Evolutionary conservation across 306 rosid genomes (phyloP).

Genomic region (Citrullus amarus): DNA sequence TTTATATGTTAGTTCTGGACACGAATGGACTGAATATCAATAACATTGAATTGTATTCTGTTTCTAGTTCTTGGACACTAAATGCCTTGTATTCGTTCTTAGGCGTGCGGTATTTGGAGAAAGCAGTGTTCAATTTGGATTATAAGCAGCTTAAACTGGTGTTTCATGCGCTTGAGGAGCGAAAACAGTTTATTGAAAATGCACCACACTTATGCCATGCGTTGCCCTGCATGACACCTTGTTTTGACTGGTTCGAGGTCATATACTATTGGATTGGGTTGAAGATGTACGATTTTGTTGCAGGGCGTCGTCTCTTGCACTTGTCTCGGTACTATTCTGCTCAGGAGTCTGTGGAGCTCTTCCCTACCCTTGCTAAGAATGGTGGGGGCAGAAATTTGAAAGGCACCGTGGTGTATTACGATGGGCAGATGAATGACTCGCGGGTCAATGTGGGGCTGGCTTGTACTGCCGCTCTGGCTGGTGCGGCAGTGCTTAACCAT

Average conservation of each 20-base stretch:
- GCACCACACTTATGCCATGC: slow-evolving; percentile 98
- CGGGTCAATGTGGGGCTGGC: slow-evolving; percentile 91
- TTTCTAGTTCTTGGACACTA: slow-evolving; percentile 1
- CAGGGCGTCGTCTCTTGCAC: slow-evolving; percentile 72
- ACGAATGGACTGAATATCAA: background rate
- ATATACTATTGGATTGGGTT: slow-evolving; percentile 87
- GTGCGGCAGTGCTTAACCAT: slow-evolving; percentile 96
- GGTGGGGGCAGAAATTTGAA: slow-evolving; percentile 53
- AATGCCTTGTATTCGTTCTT: slow-evolving; percentile 12
- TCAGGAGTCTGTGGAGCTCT: slow-evolving; percentile 73
- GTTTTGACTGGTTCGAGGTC: slow-evolving; percentile 88
- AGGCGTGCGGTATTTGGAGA: slow-evolving; percentile 98
- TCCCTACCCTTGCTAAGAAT: slow-evolving; percentile 78
- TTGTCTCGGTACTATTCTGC: slow-evolving; percentile 89
- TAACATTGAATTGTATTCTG: background rate
- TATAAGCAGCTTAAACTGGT: slow-evolving; percentile 92
- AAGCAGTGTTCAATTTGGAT: slow-evolving; percentile 88
- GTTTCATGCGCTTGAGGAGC: slow-evolving; percentile 94
- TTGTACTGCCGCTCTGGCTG: slow-evolving; percentile 89
- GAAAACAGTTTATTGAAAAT: slow-evolving; percentile 82
- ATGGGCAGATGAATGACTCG: slow-evolving; percentile 98
- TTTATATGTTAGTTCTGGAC: background rate
- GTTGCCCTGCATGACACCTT: slow-evolving; percentile 98
- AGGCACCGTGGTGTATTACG: slow-evolving; percentile 96
- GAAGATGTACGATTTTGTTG: slow-evolving; percentile 94